Conservation (phyloP, 768 basidiomycete genomes). For the Phanerochaete sordida region DNA sequence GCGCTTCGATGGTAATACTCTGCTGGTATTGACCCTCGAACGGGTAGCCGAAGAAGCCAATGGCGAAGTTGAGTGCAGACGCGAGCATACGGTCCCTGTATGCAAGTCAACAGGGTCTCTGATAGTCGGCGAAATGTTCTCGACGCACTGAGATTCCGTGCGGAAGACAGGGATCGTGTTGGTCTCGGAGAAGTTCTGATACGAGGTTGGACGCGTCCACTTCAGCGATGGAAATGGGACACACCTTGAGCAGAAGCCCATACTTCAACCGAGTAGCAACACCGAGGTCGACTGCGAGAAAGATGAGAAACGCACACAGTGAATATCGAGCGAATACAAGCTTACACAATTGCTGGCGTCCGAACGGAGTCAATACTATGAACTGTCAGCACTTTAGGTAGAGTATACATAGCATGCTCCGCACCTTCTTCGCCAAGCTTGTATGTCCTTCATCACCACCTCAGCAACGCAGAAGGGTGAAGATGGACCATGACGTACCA, state of each 20-base stretch:
- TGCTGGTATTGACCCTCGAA: slow-evolving; percentile 41
- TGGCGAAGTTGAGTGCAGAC: slow-evolving; percentile 49
- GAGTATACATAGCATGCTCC: neutral
- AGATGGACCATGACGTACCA: slow-evolving; percentile 49
- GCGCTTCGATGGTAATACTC: slow-evolving; percentile 37
- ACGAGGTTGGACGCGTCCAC: neutral
- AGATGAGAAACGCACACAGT: neutral
- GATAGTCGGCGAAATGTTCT: neutral
- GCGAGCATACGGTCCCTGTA: slow-evolving; percentile 46
- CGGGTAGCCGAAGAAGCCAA: slow-evolving; percentile 50
- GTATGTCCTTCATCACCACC: slow-evolving; percentile 59
- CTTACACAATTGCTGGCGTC: slow-evolving; percentile 80
- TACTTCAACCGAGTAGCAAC: slow-evolving; percentile 42
- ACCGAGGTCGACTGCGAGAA: slow-evolving; percentile 34
- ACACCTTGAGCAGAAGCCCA: slow-evolving; percentile 36
- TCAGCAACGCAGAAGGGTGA: neutral
- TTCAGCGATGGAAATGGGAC: slow-evolving; percentile 3
- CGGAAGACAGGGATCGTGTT: slow-evolving; percentile 47
- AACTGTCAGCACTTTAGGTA: slow-evolving; percentile 7
- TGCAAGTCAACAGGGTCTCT: neutral
- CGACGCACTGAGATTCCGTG: slow-evolving; percentile 45
- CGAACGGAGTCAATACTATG: slow-evolving; percentile 84
- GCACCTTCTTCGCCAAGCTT: slow-evolving; percentile 84
- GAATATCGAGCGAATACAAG: slow-evolving; percentile 2
- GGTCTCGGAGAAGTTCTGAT: slow-evolving; percentile 34